Base-by-base conservation (phyloP, 305 asterid genomes). In the Andrographis paniculata region DNA sequence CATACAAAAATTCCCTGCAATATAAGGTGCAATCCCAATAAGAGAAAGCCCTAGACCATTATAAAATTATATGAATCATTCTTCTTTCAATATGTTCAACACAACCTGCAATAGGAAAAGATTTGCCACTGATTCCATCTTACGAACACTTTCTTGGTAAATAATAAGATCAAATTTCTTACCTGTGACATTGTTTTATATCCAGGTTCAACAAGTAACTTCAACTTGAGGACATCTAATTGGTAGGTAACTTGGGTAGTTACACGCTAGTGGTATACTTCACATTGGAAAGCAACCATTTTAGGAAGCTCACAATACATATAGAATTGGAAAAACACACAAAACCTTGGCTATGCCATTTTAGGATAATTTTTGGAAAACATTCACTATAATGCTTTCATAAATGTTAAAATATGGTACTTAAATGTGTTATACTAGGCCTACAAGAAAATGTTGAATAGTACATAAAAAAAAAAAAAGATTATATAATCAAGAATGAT, bases 151-250 rank as follows among this genome's bases (percentile, higher is more conserved):
- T 20, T 56, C 19, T 14, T 38, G 7, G 40, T 38, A 45, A 47
- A 39, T 20, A 48, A 37, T 18, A 28, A 40, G 22, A 52, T 17
- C 24, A 42, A 53, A 55, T 27, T 27, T 40, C 59, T 52, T 69
- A 88, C 97, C 95, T 80, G 79, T 57, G 85, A 64, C 97, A 85
- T 79, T 31, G 91, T 81, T 74, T 49, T 79, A 71, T 69, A 65
- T 55, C 95, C 97, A 21, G 97, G 82, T 56, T 88, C 97, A 51
- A 84, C 93, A 55, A 95, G 94, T 65, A 88, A 66, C 67, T 94
- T 79, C 79, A 88, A 68, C 64, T 94, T 71, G 33, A 88, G 94
- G 48, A 88, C 87, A 63, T 88, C 97, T 15, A 88, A 63, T 12
- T 94, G 97, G 55, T 84, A 88, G 0, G 97, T 84, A 54, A 84